A percentile compares a stretch with the other conserved stretches of the same genome.
Evolutionary conservation across 495 filamentous ascomycete genomes (phyloP).

Genomic region (Pyronema domesticum): DNA sequence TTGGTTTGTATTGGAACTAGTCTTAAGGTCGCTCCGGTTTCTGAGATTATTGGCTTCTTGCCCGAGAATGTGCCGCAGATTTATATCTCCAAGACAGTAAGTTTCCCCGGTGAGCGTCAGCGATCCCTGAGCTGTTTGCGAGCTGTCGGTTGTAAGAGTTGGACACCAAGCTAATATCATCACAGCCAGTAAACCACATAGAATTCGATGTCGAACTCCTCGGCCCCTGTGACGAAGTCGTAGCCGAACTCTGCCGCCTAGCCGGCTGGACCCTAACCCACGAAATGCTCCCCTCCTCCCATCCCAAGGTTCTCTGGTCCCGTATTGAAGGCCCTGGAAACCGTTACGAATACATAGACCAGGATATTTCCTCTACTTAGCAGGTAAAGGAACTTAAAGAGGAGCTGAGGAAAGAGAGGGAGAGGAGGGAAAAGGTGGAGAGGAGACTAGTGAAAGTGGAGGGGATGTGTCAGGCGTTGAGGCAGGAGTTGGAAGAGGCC

Average conservation of each 20-base stretch:
- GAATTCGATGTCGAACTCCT: slow-evolving; percentile 91
- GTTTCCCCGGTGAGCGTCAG: slow-evolving; percentile 11
- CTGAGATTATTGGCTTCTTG: slow-evolving; percentile 68
- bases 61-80: slow-evolving; percentile 73
- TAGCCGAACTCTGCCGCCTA: slow-evolving; percentile 70
- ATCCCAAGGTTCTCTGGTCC: slow-evolving; percentile 30
- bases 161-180: neutral
- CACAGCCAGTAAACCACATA: slow-evolving; percentile 60
- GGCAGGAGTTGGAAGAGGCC: too few species aligned
- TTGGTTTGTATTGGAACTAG: slow-evolving; percentile 93
- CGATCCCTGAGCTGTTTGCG: too few species aligned
- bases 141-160: too few species aligned
- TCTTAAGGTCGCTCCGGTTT: slow-evolving; percentile 90
- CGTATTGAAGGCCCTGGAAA: neutral
- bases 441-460: too few species aligned
- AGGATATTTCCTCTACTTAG: too few species aligned
- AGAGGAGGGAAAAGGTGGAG: too few species aligned
- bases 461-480: neutral
- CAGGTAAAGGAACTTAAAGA: too few species aligned
- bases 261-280: slow-evolving; percentile 81
- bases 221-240: slow-evolving; percentile 82
- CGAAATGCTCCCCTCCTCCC: slow-evolving; percentile 57
- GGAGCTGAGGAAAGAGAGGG: too few species aligned
- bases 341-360: neutral
- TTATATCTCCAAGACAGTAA: slow-evolving; percentile 70